A percentile compares a stretch with the other conserved stretches of the same genome.
Conservation (phyloP, 2,329 filamentous ascomycete genomes). For the Thelonectria discophora region DNA sequence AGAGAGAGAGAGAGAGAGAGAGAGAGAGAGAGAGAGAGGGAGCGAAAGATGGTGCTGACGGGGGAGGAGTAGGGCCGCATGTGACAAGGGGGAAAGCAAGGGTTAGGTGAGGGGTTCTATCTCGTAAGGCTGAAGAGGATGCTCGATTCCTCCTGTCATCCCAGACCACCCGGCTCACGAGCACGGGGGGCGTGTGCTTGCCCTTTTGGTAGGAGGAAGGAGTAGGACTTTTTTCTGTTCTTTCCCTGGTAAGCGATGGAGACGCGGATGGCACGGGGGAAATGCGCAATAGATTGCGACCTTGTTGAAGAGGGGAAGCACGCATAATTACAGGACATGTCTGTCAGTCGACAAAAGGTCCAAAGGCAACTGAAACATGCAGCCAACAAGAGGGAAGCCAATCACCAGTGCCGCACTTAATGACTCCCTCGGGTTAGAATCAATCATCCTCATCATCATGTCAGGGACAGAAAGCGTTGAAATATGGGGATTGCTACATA, state of each 20-base stretch:
- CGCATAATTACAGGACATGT: background rate
- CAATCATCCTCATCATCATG: background rate
- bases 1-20: too few species aligned
- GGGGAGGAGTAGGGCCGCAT: slow-evolving; percentile 19
- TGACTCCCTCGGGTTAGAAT: background rate
- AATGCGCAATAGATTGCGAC: slow-evolving; percentile 21
- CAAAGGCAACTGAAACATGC: background rate
- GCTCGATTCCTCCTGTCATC: slow-evolving; percentile 20
- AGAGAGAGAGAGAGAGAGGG: too few species aligned
- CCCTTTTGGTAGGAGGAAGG: background rate
- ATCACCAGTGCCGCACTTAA: too few species aligned
- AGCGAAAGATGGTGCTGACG: background rate
- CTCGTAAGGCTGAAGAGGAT: slow-evolving; percentile 44
- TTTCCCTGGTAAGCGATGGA: background rate
- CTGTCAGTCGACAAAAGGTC: background rate
- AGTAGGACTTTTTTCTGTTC: slow-evolving; percentile 20
- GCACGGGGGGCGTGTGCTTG: background rate
- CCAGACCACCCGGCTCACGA: background rate
- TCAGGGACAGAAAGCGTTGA: background rate
- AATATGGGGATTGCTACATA: too few species aligned
- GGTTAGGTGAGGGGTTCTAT: slow-evolving; percentile 31
- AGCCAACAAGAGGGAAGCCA: too few species aligned
- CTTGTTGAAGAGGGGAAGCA: slow-evolving; percentile 7
- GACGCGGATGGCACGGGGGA: background rate
- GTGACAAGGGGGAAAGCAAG: slow-evolving; percentile 32